These are phyloP conservation scores for Endoconidiophora laricicola DNA, from an alignment of 2,329 filamentous ascomycete species.

Conservation along the genomic window DNA sequence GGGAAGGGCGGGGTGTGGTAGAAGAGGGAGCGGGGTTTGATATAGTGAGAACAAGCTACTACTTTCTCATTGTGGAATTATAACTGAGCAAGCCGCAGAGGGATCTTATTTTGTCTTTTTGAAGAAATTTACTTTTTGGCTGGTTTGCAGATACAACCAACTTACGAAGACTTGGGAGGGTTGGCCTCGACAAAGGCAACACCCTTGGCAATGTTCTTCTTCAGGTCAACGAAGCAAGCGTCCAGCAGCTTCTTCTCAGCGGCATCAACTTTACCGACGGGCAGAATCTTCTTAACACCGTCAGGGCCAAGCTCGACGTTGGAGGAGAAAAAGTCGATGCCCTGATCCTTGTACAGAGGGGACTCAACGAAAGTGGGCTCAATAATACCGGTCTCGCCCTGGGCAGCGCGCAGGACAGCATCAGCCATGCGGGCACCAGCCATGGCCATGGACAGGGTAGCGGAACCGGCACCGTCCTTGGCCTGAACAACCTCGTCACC, in stretches of 20 bases:
- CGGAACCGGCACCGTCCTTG: conserved; percentile 93
- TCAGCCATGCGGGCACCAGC: conserved; percentile 75
- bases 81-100: not conserved
- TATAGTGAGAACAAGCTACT: conserved; percentile 35
- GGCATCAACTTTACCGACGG: conserved; percentile 68
- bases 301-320: conserved; percentile 90
- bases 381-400: conserved; percentile 86
- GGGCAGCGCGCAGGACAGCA: conserved; percentile 76
- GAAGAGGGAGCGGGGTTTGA: not conserved
- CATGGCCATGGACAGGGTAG: conserved; percentile 97
- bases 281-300: conserved; percentile 86
- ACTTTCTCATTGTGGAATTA: conserved; percentile 22
- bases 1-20: not conserved
- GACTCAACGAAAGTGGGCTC: conserved; percentile 97
- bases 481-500: conserved; percentile 98
- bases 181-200: conserved; percentile 34
- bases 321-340: conserved; percentile 91
- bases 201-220: conserved; percentile 94
- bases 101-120: not conserved
- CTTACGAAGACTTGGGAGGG: conserved; percentile 13
- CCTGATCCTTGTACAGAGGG: conserved; percentile 96
- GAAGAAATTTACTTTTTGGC: too few species aligned
- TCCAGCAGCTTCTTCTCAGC: conserved; percentile 83
- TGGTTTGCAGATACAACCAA: not conserved
- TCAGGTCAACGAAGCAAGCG: conserved; percentile 65